Evolutionary conservation across 2,329 filamentous ascomycete genomes (phyloP).

Genomic region (Clarireedia homoeocarpa): DNA sequence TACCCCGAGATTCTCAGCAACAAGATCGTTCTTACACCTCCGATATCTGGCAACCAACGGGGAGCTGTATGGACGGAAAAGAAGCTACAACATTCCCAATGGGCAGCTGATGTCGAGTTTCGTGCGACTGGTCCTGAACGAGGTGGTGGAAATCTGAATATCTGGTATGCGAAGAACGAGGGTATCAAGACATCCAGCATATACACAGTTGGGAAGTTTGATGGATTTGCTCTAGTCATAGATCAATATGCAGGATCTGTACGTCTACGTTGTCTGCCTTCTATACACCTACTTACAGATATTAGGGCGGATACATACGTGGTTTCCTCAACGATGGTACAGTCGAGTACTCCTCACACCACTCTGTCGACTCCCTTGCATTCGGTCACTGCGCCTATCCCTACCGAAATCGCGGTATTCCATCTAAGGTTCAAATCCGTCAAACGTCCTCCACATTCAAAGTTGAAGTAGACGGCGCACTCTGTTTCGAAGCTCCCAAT

Average conservation of each 20-base stretch:
- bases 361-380: constrained; percentile 73
- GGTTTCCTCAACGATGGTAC: constrained; percentile 91
- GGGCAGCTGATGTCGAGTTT: constrained; percentile 81
- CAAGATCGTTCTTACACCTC: constrained; percentile 84
- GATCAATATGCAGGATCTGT: constrained; percentile 71
- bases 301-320: constrained; percentile 66
- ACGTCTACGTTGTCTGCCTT: constrained; percentile 16
- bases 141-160: constrained; percentile 80
- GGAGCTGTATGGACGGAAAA: constrained; percentile 74
- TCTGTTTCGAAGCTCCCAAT: constrained; percentile 79
- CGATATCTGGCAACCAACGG: constrained; percentile 76
- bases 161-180: constrained; percentile 79
- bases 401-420: constrained; percentile 85
- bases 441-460: constrained; percentile 60
- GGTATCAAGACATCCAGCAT: constrained; percentile 66
- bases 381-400: constrained; percentile 89
- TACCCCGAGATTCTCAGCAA: constrained; percentile 68
- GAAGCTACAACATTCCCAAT: constrained; percentile 56
- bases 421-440: constrained; percentile 68
- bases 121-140: constrained; percentile 78
- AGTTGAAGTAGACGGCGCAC: constrained; percentile 70
- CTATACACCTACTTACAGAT: neutral
- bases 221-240: constrained; percentile 81
- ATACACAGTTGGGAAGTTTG: constrained; percentile 78
- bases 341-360: constrained; percentile 68